Evolutionary conservation across 495 filamentous ascomycete genomes (phyloP).

Genomic region (Durotheca rogersii): DNA sequence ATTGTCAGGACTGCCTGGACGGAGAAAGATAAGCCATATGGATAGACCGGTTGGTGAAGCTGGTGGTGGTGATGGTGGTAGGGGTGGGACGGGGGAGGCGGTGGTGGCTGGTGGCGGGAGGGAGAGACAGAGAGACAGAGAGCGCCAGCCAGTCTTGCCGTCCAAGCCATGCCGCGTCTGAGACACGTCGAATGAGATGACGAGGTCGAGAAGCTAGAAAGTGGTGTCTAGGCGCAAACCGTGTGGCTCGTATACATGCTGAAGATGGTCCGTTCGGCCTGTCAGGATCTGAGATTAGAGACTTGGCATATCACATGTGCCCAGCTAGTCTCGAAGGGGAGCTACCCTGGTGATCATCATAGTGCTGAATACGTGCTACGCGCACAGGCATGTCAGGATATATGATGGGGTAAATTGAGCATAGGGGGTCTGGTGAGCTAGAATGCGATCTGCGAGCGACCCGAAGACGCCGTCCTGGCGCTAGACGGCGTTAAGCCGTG

Average conservation of each 20-base stretch:
- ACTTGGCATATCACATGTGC: conserved; percentile 34
- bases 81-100: too few species aligned
- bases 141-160: conserved; percentile 1
- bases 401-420: conserved; percentile 1
- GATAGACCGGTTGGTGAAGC: conserved; percentile 1
- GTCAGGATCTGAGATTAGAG: conserved; percentile 26
- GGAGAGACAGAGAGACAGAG: conserved; percentile 9
- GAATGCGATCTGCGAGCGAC: conserved; percentile 8
- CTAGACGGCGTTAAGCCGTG: conserved; percentile 2
- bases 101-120: conserved; percentile 30
- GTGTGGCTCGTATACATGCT: conserved; percentile 29
- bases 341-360: conserved; percentile 19
- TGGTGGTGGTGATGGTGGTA: conserved; percentile 11
- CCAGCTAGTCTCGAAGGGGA: conserved; percentile 10
- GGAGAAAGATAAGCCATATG: too few species aligned
- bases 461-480: conserved; percentile 11
- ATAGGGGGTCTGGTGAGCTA: conserved; percentile 31
- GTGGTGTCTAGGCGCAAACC: conserved; percentile 17
- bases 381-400: too few species aligned
- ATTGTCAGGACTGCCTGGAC: too few species aligned
- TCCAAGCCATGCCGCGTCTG: conserved; percentile 9
- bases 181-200: conserved; percentile 23
- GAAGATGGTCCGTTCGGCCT: conserved; percentile 19
- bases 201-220: conserved; percentile 8
- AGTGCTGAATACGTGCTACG: conserved; percentile 3